A percentile compares a stretch with the other conserved stretches of the same genome.
phyloP scores from a whole-genome alignment of 441 rosid genomes.

The Populus hybrid region DNA sequence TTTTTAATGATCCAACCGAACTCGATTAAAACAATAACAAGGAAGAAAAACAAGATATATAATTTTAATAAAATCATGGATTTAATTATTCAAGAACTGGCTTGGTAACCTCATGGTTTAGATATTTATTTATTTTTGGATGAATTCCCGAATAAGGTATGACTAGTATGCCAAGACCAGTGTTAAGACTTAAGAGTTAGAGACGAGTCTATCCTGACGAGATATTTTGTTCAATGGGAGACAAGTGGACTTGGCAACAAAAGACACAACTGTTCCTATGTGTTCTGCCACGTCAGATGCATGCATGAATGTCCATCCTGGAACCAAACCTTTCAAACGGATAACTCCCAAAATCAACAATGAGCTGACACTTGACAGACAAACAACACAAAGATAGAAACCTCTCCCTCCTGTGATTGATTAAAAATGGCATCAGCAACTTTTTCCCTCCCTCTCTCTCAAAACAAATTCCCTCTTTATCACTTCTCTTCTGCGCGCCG shows the following conservation, averaged over 20 bases:
- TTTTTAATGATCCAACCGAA: neutral
- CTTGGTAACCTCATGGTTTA: neutral
- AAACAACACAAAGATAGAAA: neutral
- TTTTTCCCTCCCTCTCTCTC: conserved; percentile 21
- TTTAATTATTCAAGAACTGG: neutral
- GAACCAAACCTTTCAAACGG: neutral
- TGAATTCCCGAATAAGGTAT: neutral
- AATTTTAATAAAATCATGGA: neutral
- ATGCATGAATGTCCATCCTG: neutral
- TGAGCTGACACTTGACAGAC: neutral
- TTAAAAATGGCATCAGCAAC: conserved; percentile 30
- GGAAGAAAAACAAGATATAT: too few relatives aligned
- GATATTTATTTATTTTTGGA: neutral
- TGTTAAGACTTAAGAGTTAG: too few relatives aligned
- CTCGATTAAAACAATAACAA: too few relatives aligned
- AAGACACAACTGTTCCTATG: neutral
- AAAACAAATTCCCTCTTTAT: conserved; percentile 24
- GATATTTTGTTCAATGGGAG: neutral
- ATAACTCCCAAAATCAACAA: neutral
- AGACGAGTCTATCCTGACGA: neutral
- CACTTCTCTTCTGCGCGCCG: conserved; percentile 23
- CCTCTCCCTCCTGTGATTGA: neutral
- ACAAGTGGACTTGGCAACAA: neutral
- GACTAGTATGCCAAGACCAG: neutral
- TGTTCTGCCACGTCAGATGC: neutral